Evolutionary conservation across 305 asterid species (phyloP).

Genomic region (Fraxinus platypoda): DNA sequence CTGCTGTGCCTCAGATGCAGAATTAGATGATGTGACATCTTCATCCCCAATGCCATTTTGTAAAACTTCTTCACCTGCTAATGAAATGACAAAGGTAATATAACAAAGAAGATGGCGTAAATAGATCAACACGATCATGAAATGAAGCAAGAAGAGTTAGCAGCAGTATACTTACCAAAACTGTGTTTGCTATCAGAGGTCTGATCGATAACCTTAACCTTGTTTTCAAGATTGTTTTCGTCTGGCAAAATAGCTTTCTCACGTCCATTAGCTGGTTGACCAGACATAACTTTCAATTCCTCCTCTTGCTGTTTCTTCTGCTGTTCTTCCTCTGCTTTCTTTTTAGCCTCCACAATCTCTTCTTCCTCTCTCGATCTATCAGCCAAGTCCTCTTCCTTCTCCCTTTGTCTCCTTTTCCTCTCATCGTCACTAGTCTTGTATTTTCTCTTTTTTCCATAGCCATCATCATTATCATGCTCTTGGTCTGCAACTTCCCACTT

Average conservation of each 20-base stretch:
- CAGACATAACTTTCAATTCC: slow-evolving; percentile 44
- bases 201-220: slow-evolving; percentile 44
- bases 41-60: slow-evolving; percentile 67
- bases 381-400: slow-evolving; percentile 83
- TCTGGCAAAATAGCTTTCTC: slow-evolving; percentile 39
- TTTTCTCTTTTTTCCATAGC: slow-evolving; percentile 76
- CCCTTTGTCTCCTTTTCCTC: slow-evolving; percentile 80
- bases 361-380: slow-evolving; percentile 86
- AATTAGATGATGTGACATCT: slow-evolving; percentile 32
- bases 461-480: slow-evolving; percentile 87
- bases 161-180: slow-evolving; percentile 36
- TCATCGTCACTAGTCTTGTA: slow-evolving; percentile 84
- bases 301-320: slow-evolving; percentile 65
- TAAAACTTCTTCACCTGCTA: slow-evolving; percentile 55
- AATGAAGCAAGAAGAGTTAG: slow-evolving; percentile 28
- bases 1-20: slow-evolving; percentile 52
- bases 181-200: slow-evolving; percentile 41
- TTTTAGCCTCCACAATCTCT: slow-evolving; percentile 76
- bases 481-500: slow-evolving; percentile 77
- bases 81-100: slow-evolving; percentile 15
- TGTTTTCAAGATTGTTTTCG: slow-evolving; percentile 40
- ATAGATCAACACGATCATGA: slow-evolving; percentile 7
- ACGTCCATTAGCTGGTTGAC: slow-evolving; percentile 43
- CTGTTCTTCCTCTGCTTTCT: slow-evolving; percentile 68
- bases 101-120: slow-evolving; percentile 15